A percentile compares a stretch with the other conserved stretches of the same genome.
phyloP scores from a whole-genome alignment of 225 moss, liverwort and hornwort species.

The Antitrichia curtipendula region DNA sequence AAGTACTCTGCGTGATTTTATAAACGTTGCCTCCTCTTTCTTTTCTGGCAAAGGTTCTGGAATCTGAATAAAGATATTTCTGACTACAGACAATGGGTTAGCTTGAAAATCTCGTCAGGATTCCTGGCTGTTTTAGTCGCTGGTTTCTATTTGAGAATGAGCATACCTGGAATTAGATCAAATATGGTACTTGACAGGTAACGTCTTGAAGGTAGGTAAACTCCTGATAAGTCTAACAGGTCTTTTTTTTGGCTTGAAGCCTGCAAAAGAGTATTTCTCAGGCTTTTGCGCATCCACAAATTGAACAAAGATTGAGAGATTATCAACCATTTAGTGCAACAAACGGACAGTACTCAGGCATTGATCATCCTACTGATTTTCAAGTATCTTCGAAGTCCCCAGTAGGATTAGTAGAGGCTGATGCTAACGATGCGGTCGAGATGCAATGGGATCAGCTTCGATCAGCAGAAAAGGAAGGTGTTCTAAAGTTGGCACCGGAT shows the following conservation, averaged over 20 bases:
- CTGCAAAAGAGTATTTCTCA: conserved; percentile 12
- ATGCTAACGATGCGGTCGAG: conserved; percentile 10
- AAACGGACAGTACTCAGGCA: neutral
- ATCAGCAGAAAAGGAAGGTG: conserved; percentile 31
- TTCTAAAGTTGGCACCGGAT: conserved; percentile 41
- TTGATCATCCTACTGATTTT: neutral
- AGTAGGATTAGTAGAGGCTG: neutral
- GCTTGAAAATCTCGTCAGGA: neutral
- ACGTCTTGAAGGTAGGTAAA: neutral
- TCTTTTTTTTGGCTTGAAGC: conserved; percentile 1
- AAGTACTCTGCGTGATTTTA: neutral
- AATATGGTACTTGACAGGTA: neutral
- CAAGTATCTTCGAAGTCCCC: neutral
- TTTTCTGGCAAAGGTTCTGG: neutral
- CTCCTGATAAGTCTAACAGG: neutral
- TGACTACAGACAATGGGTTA: neutral
- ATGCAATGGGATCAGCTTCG: conserved; percentile 52
- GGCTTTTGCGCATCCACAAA: conserved; percentile 28
- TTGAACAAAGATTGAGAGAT: conserved; percentile 28
- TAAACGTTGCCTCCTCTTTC: neutral
- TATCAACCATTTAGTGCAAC: conserved; percentile 2
- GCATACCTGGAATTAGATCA: neutral
- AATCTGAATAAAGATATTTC: neutral
- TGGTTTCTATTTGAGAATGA: neutral
- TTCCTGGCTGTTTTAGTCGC: neutral